Conservation (phyloP, 2,329 filamentous ascomycete genomes). For the Trichoderma pleuroti region DNA sequence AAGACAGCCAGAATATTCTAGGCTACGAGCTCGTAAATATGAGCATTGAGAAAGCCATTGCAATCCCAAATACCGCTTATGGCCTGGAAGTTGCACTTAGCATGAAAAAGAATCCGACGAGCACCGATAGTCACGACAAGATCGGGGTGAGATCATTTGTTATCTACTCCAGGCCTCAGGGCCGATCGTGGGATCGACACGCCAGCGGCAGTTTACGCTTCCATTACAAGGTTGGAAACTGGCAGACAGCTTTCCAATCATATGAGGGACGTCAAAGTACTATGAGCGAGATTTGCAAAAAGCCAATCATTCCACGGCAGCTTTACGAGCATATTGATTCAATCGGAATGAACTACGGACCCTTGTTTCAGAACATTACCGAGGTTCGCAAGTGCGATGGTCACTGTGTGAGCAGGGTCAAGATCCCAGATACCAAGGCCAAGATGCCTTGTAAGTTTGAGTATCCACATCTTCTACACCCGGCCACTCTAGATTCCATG, state of each 20-base stretch:
- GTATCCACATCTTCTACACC: conserved; percentile 55
- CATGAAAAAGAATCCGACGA: conserved; percentile 32
- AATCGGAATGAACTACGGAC: conserved; percentile 51
- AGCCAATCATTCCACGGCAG: conserved; percentile 40
- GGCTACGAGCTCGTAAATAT: conserved; percentile 46
- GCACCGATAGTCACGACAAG: background rate
- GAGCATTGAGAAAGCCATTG: conserved; percentile 48
- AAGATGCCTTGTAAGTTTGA: conserved; percentile 54
- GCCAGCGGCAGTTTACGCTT: conserved; percentile 35
- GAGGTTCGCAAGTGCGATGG: conserved; percentile 32
- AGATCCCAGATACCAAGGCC: conserved; percentile 47
- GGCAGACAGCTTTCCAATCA: conserved; percentile 22
- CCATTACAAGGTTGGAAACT: conserved; percentile 26
- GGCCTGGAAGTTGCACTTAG: conserved; percentile 51
- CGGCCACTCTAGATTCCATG: conserved; percentile 54
- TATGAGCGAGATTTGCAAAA: conserved; percentile 30
- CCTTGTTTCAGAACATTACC: conserved; percentile 48
- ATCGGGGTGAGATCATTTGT: conserved; percentile 33
- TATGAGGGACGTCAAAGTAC: conserved; percentile 25
- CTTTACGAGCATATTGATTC: conserved; percentile 50
- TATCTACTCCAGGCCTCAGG: conserved; percentile 45
- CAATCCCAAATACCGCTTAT: conserved; percentile 44
- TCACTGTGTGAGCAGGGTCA: conserved; percentile 38
- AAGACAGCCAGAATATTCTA: conserved; percentile 23
- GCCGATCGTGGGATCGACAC: conserved; percentile 42